These are phyloP conservation scores for Erythrobasidium yunnanense DNA, from an alignment of 768 basidiomycete species.

Conservation along the genomic window DNA sequence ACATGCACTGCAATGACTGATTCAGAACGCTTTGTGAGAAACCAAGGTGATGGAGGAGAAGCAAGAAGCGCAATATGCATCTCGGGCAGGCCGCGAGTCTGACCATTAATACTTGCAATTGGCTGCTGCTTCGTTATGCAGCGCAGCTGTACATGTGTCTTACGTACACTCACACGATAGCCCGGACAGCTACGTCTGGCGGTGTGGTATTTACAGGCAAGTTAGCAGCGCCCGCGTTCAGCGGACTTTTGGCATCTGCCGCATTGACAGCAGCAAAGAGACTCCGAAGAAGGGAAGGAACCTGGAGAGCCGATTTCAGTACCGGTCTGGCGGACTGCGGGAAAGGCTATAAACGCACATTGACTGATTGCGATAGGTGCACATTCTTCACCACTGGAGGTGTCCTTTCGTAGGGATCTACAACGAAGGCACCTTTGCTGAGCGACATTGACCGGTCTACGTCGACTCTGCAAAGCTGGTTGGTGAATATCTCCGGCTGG, in stretches of 20 bases:
- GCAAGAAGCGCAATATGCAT: too few relatives aligned
- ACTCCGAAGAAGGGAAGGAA: not conserved
- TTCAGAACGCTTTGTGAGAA: too few relatives aligned
- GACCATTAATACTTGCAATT: too few relatives aligned
- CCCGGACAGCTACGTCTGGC: not conserved
- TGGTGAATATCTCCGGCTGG: slow-evolving; percentile 55
- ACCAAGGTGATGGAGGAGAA: too few relatives aligned
- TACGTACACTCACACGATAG: too few relatives aligned
- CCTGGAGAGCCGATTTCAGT: not conserved
- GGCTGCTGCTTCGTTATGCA: too few relatives aligned
- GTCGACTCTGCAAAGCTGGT: slow-evolving; percentile 63
- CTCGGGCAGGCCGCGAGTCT: too few relatives aligned
- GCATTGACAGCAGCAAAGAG: not conserved
- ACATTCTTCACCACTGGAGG: not conserved
- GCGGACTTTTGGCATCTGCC: not conserved
- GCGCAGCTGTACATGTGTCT: too few relatives aligned
- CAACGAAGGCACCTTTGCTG: slow-evolving; percentile 65
- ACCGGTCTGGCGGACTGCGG: not conserved
- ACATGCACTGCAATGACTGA: too few relatives aligned
- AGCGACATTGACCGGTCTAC: slow-evolving; percentile 61
- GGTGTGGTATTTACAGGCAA: not conserved
- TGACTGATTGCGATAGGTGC: not conserved
- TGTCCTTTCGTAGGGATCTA: slow-evolving; percentile 50
- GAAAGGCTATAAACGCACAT: not conserved
- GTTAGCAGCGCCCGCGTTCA: not conserved